phyloP scores from a whole-genome alignment of 768 basidiomycete genomes.

The Tulasnella sp. region DNA sequence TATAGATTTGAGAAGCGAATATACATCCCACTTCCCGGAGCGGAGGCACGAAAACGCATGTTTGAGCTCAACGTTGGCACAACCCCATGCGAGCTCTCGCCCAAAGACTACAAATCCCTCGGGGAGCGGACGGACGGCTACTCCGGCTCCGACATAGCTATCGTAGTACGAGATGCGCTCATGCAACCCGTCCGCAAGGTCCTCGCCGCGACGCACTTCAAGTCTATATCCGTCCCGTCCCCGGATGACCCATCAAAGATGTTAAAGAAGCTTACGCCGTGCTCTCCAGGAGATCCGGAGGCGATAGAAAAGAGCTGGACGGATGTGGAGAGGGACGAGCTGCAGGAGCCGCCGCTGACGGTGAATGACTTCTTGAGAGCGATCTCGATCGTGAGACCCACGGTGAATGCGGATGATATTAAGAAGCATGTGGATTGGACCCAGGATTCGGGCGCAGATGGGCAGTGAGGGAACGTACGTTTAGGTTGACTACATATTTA shows the following conservation, averaged over 20 bases:
- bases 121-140: constrained; percentile 88
- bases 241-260: constrained; percentile 23
- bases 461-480: constrained; percentile 9
- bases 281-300: constrained; percentile 82
- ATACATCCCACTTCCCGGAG: constrained; percentile 92
- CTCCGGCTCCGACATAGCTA: constrained; percentile 90
- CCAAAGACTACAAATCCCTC: constrained; percentile 66
- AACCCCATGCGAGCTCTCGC: constrained; percentile 75
- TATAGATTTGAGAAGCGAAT: constrained; percentile 91
- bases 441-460: constrained; percentile 53
- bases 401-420: constrained; percentile 82
- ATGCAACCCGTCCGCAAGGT: constrained; percentile 99
- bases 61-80: constrained; percentile 92
- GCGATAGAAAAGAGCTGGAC: constrained; percentile 86
- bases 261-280: constrained; percentile 70
- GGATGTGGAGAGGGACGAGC: constrained; percentile 74
- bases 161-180: constrained; percentile 88
- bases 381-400: constrained; percentile 67
- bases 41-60: constrained; percentile 87
- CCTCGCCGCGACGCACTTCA: constrained; percentile 91
- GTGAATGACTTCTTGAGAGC: constrained; percentile 74
- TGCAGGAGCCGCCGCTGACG: constrained; percentile 77
- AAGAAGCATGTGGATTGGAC: constrained; percentile 77
- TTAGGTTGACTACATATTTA: too few species aligned
- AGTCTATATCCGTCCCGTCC: constrained; percentile 36